Percentiles rank a stretch among this genome's conserved stretches.
These are phyloP conservation scores for Eremothecium coryli DNA, from an alignment of 1,139 yeast genomes.

Conservation along the genomic window DNA sequence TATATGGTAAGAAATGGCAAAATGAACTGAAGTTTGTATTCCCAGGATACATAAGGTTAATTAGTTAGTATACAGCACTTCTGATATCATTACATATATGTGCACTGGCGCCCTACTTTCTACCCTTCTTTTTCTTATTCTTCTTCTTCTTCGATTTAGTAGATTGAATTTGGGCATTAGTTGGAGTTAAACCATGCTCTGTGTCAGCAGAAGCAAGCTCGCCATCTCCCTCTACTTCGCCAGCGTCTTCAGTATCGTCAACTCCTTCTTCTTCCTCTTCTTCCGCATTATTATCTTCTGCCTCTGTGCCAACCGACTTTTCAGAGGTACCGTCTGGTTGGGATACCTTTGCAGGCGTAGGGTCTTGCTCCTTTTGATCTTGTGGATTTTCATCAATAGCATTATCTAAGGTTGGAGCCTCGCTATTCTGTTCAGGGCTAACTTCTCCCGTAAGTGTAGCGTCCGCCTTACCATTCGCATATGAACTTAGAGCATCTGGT, in stretches of 20 bases:
- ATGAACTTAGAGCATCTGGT: no score
- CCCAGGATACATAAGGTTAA: not conserved
- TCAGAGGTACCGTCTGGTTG: no score
- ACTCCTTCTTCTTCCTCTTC: conserved; percentile 9
- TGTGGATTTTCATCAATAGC: no score
- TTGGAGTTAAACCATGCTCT: not conserved
- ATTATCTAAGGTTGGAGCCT: no score
- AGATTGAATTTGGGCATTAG: conserved; percentile 2
- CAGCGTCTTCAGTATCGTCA: conserved; percentile 7
- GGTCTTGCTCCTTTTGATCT: no score
- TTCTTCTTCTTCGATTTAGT: conserved; percentile 12
- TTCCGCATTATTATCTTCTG: conserved; percentile 6
- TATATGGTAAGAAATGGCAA: no score
- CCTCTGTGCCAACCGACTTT: no score
- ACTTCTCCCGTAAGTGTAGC: no score
- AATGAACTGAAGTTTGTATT: no score
- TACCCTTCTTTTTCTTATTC: conserved; percentile 15
- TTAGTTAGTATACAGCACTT: conserved; percentile 1
- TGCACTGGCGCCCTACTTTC: conserved; percentile 5
- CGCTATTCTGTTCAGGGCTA: no score
- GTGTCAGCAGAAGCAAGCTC: conserved; percentile 1
- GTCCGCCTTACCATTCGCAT: no score
- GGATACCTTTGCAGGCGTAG: no score
- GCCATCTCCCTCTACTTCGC: conserved; percentile 6
- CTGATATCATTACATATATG: not conserved